These are phyloP conservation scores for Candolleomyces eurysporus DNA, from an alignment of 768 basidiomycete genomes.

Conservation along the genomic window DNA sequence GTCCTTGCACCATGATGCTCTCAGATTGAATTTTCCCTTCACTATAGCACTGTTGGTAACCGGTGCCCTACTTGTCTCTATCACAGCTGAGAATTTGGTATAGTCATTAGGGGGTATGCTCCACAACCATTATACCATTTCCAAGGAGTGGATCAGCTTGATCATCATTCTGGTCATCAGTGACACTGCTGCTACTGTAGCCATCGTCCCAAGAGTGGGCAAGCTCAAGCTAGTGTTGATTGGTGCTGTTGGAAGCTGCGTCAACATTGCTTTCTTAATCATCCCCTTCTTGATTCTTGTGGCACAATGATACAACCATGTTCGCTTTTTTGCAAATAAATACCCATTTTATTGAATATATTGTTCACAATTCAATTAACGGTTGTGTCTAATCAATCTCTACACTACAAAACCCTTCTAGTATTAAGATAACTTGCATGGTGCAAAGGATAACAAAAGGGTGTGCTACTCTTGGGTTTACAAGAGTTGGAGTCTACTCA, in stretches of 20 bases:
- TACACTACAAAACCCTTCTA: no score
- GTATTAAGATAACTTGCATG: no score
- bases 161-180: conserved; percentile 43
- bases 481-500: no score
- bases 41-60: conserved; percentile 30
- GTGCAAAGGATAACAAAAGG: no score
- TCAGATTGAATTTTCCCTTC: conserved; percentile 32
- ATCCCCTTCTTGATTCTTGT: no score
- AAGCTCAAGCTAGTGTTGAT: conserved; percentile 43
- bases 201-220: conserved; percentile 39
- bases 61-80: conserved; percentile 35
- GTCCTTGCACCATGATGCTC: conserved; percentile 20
- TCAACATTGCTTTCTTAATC: no score
- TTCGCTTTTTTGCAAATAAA: no score
- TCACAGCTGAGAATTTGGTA: conserved; percentile 42
- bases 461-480: no score
- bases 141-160: conserved; percentile 44
- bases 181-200: conserved; percentile 40
- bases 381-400: no score
- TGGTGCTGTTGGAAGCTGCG: conserved; percentile 40
- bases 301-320: no score
- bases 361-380: no score
- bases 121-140: conserved; percentile 34
- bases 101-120: conserved; percentile 38
- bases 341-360: no score